Conservation (phyloP, 2,329 filamentous ascomycete genomes). For the Fusarium sp. region DNA sequence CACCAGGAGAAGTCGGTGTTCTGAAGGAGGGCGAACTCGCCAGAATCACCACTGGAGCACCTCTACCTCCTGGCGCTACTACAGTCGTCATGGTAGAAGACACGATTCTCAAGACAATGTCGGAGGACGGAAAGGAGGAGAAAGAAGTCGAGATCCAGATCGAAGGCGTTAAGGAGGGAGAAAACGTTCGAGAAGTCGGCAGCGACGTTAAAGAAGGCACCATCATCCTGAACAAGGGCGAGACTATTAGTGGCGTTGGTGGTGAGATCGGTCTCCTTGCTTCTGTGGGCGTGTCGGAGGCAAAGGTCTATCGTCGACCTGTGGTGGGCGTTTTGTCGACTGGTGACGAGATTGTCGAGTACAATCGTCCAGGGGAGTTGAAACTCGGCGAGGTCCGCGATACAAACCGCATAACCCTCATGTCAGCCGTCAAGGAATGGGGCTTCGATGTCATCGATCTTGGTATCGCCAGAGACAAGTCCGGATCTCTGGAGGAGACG, state of each 20-base stretch:
- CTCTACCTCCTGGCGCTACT: constrained; percentile 84
- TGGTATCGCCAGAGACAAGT: constrained; percentile 80
- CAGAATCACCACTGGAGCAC: constrained; percentile 93
- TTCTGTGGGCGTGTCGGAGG: constrained; percentile 76
- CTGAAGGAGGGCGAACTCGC: constrained; percentile 79
- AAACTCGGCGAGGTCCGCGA: constrained; percentile 87
- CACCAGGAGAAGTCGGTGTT: constrained; percentile 69
- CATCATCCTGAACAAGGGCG: constrained; percentile 76
- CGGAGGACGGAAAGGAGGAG: constrained; percentile 83
- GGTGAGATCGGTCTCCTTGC: constrained; percentile 92
- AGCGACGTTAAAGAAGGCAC: constrained; percentile 79
- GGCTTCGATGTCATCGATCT: constrained; percentile 84
- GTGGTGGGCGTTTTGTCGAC: constrained; percentile 89
- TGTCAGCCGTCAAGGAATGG: constrained; percentile 76
- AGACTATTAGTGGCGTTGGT: constrained; percentile 83
- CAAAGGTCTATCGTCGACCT: constrained; percentile 77
- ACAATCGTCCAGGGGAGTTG: constrained; percentile 68
- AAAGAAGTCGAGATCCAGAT: constrained; percentile 86
- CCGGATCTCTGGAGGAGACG: constrained; percentile 75
- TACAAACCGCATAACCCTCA: constrained; percentile 86
- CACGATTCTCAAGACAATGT: constrained; percentile 76
- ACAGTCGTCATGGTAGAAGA: constrained; percentile 95
- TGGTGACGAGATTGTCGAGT: constrained; percentile 89
- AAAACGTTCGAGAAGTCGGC: constrained; percentile 91
- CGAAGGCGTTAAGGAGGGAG: constrained; percentile 73